Evolutionary conservation across 805 yeast species (phyloP), one percentile per base, ranked within the genome.

Genomic region (Lachancea kluyveri): DNA sequence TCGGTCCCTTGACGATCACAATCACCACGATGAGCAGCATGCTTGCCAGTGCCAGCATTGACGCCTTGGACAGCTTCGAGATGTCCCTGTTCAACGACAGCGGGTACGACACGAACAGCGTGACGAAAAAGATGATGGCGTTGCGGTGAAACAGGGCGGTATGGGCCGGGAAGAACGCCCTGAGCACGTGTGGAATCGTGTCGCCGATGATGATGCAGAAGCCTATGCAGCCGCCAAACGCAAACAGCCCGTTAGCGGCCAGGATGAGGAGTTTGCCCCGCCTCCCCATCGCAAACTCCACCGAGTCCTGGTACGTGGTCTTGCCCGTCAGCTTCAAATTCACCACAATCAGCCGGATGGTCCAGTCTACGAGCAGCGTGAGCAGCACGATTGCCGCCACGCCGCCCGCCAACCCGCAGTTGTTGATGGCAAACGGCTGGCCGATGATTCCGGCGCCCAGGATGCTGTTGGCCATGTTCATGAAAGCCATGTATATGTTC

Each of bases 371-470:
- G 10, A 86, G 63, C 2, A 77, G 37, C 0, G 94, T 77, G 33
- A 90, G 59, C 0, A 70, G 46, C 0, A 75, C 47, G 52, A 86
- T 66, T 5, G 77, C 67, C 2, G 85, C 14, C 1, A 79, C 49
- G 3, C 95, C 94, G 0, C 90, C 86, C 0, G 78, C 36, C 3
- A 90, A 55, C 0, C 97, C 97, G 12, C 84, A 70, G 46, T 87
- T 84, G 27, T 70, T 65, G 48, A 88, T 74, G 0, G 96, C 96
- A 42, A 78, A 81, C 2, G 97, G 94, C 42, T 87, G 94, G 2
- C 96, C 95, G 19, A 90, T 85, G 33, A 90, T 84, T 6, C 97
- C 97, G 0, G 97, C 96, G 0, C 97, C 97, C 5, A 90, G 66
- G 39, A 90, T 90, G 12, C 94, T 80, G 57, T 88, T 88, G 7